Evolutionary conservation across 768 basidiomycete species (phyloP), one percentile per base, ranked within the genome.

Genomic region (Ramaria sp.): DNA sequence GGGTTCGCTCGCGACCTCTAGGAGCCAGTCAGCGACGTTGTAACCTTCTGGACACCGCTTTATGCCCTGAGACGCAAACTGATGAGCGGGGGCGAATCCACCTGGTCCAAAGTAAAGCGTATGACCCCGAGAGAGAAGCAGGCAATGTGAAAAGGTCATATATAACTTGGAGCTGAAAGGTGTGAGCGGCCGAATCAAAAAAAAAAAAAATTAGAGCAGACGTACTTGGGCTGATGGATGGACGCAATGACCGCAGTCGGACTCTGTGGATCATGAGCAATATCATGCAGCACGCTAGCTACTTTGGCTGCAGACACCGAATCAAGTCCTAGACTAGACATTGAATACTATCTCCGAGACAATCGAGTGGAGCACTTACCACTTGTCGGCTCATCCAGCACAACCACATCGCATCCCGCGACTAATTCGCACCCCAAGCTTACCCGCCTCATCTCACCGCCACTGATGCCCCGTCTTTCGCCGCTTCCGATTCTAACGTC

Each of bases 341-440:
- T 54, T n/a, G 31, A 52, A 31, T 5, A 20, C 33, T 15, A 50
- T 24, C 27, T n/a, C 45, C n/a, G 45, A 56, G 6, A 43, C 20
- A 17, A n/a, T 49, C 20, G 41, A 45, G 15, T 62, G 67, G 56
- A 11, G 34, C 34, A 46, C 59, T 19, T 24, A 67, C 81, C 80
- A 37, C 78, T 80, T 1, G 86, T 86, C 7, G 93, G 93, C 64
- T 96, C 93, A 63, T 96, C 93, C 33, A 92, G 75, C 30, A 95
- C 81, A 41, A 96, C 69, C 11, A 96, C 75, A 65, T 92, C 89
- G 0, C 93, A 93, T 41, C 78, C 77, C 0, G 89, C 85, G 49
- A 95, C 84, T 10, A 96, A 76, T 71, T 95, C 93, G 38, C 93
- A 70, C 5, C 91, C 93, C 59, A 96, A 94, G 58, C 86, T 91